A percentile compares a stretch with the other conserved stretches of the same genome.
Evolutionary conservation across 257 asterid genomes (phyloP).

Genomic region (Ilex aquifolium): DNA sequence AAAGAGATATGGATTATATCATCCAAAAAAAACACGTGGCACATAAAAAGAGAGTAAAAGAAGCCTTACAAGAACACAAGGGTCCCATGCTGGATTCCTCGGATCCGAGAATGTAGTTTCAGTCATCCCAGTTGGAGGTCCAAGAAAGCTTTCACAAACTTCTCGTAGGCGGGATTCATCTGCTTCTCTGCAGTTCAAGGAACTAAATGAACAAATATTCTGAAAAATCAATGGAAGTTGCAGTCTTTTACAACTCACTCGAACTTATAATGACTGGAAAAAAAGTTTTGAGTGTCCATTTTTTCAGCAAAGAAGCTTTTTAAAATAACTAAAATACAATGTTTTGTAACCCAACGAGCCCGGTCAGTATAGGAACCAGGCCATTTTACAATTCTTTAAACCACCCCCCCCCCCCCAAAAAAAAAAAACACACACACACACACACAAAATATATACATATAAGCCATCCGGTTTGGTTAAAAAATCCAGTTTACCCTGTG

Average conservation of each 20-base stretch:
- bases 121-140: conserved; percentile 89
- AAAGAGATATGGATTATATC: not conserved
- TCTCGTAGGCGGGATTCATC: conserved; percentile 89
- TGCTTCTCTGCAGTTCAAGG: conserved; percentile 58
- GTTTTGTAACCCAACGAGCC: too few species aligned
- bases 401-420: too few species aligned
- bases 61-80: conserved; percentile 67
- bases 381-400: too few species aligned
- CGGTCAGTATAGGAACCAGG: too few species aligned
- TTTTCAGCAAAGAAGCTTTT: too few species aligned
- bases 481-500: too few species aligned
- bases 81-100: conserved; percentile 67
- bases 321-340: too few species aligned
- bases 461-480: too few species aligned
- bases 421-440: too few species aligned
- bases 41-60: conserved; percentile 6
- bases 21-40: not conserved
- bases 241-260: not conserved
- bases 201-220: conserved; percentile 1
- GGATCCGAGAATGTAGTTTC: conserved; percentile 36
- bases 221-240: not conserved
- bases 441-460: too few species aligned
- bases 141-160: conserved; percentile 94
- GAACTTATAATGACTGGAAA: not conserved
- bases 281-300: too few species aligned